Evolutionary conservation across 495 filamentous ascomycete species (phyloP), one percentile per base, ranked within the genome.

Genomic region (Neurospora sp.): DNA sequence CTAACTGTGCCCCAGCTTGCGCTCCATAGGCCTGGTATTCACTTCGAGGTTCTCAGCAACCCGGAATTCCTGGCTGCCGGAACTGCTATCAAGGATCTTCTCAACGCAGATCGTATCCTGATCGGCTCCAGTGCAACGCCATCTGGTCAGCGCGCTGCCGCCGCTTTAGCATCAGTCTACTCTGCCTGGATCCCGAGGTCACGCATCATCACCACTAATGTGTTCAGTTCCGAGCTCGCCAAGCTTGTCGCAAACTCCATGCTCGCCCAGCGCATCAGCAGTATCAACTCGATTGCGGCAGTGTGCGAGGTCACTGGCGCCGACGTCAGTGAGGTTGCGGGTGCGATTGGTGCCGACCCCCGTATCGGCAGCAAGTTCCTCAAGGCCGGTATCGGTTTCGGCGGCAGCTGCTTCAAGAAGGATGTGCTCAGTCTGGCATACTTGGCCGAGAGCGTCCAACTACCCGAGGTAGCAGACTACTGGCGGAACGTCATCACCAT

Each of bases 41-140:
- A 82, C n/a, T 93, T 94, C 75, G 90, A 94, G 74, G 86, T 95
- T 46, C 86, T 95, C 18, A 93, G 91, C 41, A 95, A 94, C 78
- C 92, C 92, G 9, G 92, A 95, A 75, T 94, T 94, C 75, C 83
- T 94, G 2, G 90, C 92, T 11, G 92, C 93, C 73, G 92, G 92
- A 14, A 92, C 90, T 2, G 93, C 92, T 4, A 85, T 94, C 76
- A 77, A 85, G 10, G 89, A 94, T 77, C 83, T 94, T n/a, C 84
- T 91, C 35, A 75, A 81, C n/a, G 92, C 93, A 16, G 91, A 92
- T 75, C 88, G 92, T 10, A 87, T 94, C 8, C 82, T 94, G n/a
- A 93, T 95, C 76, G 92, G 92, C 20, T 93, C 89, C 1, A 81
- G 85, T 7, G 78, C 80, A 6, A 91, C 89, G 0, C 72, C 80